Evolutionary conservation across 2,329 filamentous ascomycete genomes (phyloP).

Genomic region (Aspergillus hortae): DNA sequence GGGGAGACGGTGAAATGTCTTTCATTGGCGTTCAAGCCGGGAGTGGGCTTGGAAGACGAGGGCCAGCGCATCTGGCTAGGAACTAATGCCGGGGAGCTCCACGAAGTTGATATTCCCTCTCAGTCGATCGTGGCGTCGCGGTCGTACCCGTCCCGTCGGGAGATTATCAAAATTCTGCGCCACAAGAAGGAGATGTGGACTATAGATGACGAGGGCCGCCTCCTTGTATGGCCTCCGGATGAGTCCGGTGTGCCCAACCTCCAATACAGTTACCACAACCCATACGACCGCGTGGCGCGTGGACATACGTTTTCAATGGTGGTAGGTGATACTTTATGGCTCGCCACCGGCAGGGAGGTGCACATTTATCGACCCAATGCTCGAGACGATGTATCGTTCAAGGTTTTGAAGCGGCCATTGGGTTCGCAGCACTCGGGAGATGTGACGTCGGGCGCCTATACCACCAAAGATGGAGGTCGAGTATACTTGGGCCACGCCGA

Average conservation of each 20-base stretch:
- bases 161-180: slow-evolving; percentile 80
- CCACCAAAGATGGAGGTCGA: slow-evolving; percentile 70
- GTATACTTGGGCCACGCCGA: slow-evolving; percentile 91
- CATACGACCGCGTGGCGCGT: slow-evolving; percentile 67
- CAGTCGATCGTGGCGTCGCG: slow-evolving; percentile 68
- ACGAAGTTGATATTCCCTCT: slow-evolving; percentile 78
- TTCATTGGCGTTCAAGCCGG: slow-evolving; percentile 81
- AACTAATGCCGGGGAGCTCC: slow-evolving; percentile 79
- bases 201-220: slow-evolving; percentile 79
- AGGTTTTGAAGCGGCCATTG: slow-evolving; percentile 69
- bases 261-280: slow-evolving; percentile 66
- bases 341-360: slow-evolving; percentile 82
- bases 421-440: slow-evolving; percentile 73
- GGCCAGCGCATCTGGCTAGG: slow-evolving; percentile 84
- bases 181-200: slow-evolving; percentile 92
- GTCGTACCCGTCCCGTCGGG: slow-evolving; percentile 70
- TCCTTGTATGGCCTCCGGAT: slow-evolving; percentile 84
- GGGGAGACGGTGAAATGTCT: slow-evolving; percentile 81
- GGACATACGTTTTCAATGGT: slow-evolving; percentile 87
- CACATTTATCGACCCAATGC: slow-evolving; percentile 74
- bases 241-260: slow-evolving; percentile 70
- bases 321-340: slow-evolving; percentile 80
- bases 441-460: slow-evolving; percentile 75
- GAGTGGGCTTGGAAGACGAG: slow-evolving; percentile 71
- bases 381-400: slow-evolving; percentile 67